Percentiles rank a stretch among this genome's conserved stretches.
These are phyloP conservation scores for Sutorius australiensis DNA, from an alignment of 768 basidiomycete genomes.

Conservation along the genomic window DNA sequence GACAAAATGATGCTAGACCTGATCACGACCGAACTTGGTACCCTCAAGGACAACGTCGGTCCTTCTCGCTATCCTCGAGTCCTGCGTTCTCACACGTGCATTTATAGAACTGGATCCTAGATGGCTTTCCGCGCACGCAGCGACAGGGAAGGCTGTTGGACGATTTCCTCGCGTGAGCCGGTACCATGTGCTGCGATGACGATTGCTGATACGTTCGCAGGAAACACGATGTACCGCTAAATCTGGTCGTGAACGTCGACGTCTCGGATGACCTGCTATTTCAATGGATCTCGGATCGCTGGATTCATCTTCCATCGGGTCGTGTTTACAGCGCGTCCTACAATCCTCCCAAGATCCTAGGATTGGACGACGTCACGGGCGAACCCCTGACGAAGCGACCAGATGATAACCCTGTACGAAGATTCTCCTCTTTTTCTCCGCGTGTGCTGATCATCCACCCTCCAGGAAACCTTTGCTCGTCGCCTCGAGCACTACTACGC, in stretches of 20 bases:
- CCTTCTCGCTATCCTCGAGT: constrained; percentile 5
- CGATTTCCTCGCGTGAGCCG: constrained; percentile 58
- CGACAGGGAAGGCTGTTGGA: constrained; percentile 77
- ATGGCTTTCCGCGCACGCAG: constrained; percentile 87
- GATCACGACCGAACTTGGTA: constrained; percentile 65
- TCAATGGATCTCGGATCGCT: constrained; percentile 78
- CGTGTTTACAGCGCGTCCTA: constrained; percentile 85
- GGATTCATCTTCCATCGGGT: constrained; percentile 82
- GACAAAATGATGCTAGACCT: constrained; percentile 78
- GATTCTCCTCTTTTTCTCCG: not conserved
- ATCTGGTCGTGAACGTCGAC: constrained; percentile 77
- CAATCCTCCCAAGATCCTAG: constrained; percentile 74
- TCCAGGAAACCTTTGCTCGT: constrained; percentile 70
- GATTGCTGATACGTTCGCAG: constrained; percentile 33
- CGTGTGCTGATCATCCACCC: constrained; percentile 5
- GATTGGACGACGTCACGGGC: constrained; percentile 81
- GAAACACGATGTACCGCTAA: constrained; percentile 60
- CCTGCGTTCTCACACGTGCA: constrained; percentile 5
- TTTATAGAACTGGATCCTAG: constrained; percentile 79
- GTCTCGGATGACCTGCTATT: constrained; percentile 81
- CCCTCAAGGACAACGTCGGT: constrained; percentile 56
- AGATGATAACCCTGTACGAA: constrained; percentile 79
- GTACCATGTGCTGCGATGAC: not conserved
- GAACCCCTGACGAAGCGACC: constrained; percentile 77
- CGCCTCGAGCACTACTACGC: constrained; percentile 74